Evolutionary conservation across 2,329 filamentous ascomycete species (phyloP).

Genomic region (Annulohypoxylon truncatum): DNA sequence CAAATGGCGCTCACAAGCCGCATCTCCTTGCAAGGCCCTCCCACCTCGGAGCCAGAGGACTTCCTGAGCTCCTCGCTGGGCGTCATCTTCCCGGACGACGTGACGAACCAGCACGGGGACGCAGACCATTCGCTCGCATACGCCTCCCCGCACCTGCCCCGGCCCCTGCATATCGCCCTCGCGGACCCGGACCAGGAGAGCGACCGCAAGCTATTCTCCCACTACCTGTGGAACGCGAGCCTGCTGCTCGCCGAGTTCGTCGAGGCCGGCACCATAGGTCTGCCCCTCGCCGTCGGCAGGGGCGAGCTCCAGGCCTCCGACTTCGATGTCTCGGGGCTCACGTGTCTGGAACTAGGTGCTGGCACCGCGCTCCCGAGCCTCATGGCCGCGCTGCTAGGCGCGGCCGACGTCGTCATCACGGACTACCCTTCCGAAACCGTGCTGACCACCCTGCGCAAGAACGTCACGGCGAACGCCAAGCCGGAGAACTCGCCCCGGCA

Average conservation of each 20-base stretch:
- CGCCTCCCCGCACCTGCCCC: conserved; percentile 62
- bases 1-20: conserved; percentile 61
- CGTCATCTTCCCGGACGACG: conserved; percentile 75
- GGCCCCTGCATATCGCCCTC: conserved; percentile 58
- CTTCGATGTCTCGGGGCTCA: conserved; percentile 63
- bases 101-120: conserved; percentile 74
- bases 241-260: conserved; percentile 67
- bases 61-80: conserved; percentile 69
- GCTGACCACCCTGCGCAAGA: conserved; percentile 67
- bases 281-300: conserved; percentile 24
- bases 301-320: conserved; percentile 29
- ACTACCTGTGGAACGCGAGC: conserved; percentile 79
- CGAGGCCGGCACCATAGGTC: conserved; percentile 59
- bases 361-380: conserved; percentile 69
- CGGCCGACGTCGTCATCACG: conserved; percentile 65
- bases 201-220: conserved; percentile 72
- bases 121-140: conserved; percentile 69
- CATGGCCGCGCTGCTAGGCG: conserved; percentile 61
- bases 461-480: conserved; percentile 65
- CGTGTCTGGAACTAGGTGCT: conserved; percentile 74
- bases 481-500: conserved; percentile 49
- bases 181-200: conserved; percentile 62
- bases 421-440: conserved; percentile 75
- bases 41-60: conserved; percentile 64
- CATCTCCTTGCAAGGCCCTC: conserved; percentile 55